Percentiles rank a stretch among this genome's conserved stretches.
phyloP scores from a whole-genome alignment of 2,329 filamentous ascomycete species.

The Trichoderma guizhouense region DNA sequence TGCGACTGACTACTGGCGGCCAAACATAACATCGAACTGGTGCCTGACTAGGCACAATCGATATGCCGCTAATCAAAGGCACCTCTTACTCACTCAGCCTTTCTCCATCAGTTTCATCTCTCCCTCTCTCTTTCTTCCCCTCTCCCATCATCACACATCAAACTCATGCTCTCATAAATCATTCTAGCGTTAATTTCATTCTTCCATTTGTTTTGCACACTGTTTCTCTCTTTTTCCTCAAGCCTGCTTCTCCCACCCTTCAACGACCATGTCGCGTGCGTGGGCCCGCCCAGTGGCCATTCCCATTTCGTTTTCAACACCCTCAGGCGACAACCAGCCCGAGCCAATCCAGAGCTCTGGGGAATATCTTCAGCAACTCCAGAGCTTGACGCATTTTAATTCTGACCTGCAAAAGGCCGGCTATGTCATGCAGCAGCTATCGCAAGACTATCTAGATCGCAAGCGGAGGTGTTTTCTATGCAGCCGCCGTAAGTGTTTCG shows the following conservation, averaged over 20 bases:
- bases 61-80: not conserved
- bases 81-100: not conserved
- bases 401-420: constrained; percentile 26
- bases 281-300: not conserved
- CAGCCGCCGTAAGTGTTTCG: constrained; percentile 22
- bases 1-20: not conserved
- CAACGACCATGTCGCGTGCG: not conserved
- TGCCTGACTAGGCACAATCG: not conserved
- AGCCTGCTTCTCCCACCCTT: not conserved
- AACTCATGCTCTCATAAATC: not conserved
- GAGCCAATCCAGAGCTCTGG: constrained; percentile 23
- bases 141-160: not conserved
- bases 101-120: not conserved
- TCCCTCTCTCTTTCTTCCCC: not conserved
- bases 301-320: not conserved
- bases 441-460: constrained; percentile 27
- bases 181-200: not conserved
- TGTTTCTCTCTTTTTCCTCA: not conserved
- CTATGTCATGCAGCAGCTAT: constrained; percentile 29
- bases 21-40: not conserved
- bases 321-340: constrained; percentile 10
- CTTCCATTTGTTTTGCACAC: no score
- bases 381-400: constrained; percentile 20
- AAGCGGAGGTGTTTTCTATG: constrained; percentile 33
- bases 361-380: constrained; percentile 23